Percentiles rank a stretch among this genome's conserved stretches.
These are phyloP conservation scores for Neonectria hederae DNA, from an alignment of 2,329 filamentous ascomycete species.

Conservation along the genomic window DNA sequence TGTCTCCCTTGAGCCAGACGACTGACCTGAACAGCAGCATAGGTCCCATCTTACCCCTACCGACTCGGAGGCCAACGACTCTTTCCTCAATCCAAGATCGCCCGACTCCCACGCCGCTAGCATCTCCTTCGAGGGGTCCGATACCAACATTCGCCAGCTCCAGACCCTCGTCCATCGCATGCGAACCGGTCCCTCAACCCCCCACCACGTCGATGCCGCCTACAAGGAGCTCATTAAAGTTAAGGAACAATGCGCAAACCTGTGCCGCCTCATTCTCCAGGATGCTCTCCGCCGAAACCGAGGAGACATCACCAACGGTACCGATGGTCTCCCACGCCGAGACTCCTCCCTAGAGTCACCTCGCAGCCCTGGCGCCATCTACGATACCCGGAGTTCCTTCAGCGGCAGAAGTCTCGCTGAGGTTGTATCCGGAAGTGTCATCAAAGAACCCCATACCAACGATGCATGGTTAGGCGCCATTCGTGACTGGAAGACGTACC, in stretches of 20 bases:
- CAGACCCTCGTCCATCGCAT: constrained; percentile 49
- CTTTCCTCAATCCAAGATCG: constrained; percentile 38
- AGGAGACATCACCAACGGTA: constrained; percentile 28
- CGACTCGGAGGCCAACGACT: constrained; percentile 43
- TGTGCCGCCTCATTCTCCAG: constrained; percentile 53
- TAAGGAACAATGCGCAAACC: constrained; percentile 50
- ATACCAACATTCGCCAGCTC: constrained; percentile 49
- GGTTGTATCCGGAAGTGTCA: constrained; percentile 40
- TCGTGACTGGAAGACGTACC: constrained; percentile 55
- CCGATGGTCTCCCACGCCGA: constrained; percentile 40
- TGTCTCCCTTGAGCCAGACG: not conserved
- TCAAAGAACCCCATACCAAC: constrained; percentile 36
- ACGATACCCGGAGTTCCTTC: constrained; percentile 51
- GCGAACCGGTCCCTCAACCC: constrained; percentile 44
- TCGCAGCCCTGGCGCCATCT: constrained; percentile 42
- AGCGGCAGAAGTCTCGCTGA: constrained; percentile 50
- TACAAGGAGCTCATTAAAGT: constrained; percentile 57
- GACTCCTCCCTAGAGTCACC: constrained; percentile 46
- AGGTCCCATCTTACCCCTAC: constrained; percentile 16
- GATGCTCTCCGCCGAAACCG: constrained; percentile 50
- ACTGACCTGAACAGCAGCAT: constrained; percentile 1
- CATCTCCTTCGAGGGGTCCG: constrained; percentile 41
- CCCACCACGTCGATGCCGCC: constrained; percentile 53
- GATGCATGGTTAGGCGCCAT: constrained; percentile 52
- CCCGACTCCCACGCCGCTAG: constrained; percentile 39